Percentiles rank a stretch among this genome's conserved stretches.
Evolutionary conservation across 2,329 filamentous ascomycete species (phyloP).

Genomic region (Balansia obtecta): DNA sequence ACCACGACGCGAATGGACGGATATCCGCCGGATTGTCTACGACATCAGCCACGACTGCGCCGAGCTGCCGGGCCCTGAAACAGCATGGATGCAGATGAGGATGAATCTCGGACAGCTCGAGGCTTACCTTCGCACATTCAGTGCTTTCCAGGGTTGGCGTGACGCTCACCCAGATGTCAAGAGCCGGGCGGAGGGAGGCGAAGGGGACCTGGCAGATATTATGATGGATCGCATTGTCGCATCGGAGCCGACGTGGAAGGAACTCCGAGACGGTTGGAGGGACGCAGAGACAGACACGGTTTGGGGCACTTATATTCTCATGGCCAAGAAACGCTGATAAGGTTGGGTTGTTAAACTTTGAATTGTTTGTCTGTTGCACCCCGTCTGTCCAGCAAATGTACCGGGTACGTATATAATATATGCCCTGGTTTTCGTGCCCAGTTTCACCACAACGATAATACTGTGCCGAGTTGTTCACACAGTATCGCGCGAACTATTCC

Average conservation of each 20-base stretch:
- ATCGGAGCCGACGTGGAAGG: constrained; percentile 40
- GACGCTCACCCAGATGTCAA: constrained; percentile 38
- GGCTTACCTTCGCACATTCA: constrained; percentile 50
- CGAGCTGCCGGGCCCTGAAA: constrained; percentile 18
- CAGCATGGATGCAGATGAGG: constrained; percentile 37
- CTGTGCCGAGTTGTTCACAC: too few species aligned
- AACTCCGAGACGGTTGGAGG: constrained; percentile 34
- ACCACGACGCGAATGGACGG: constrained; percentile 37
- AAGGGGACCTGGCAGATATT: constrained; percentile 49
- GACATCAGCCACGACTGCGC: constrained; percentile 35
- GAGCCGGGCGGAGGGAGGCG: constrained; percentile 38
- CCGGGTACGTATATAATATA: too few species aligned
- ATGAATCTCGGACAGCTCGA: constrained; percentile 46
- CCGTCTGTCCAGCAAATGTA: too few species aligned
- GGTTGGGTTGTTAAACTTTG: neutral
- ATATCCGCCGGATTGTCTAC: constrained; percentile 41
- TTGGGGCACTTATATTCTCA: constrained; percentile 48
- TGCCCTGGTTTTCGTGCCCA: too few species aligned
- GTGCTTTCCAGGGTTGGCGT: constrained; percentile 45
- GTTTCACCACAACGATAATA: too few species aligned
- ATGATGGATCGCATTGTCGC: constrained; percentile 46
- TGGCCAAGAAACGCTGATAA: constrained; percentile 32
- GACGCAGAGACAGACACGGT: constrained; percentile 43
- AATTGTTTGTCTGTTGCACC: too few species aligned
- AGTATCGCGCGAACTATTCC: neutral